Evolutionary conservation across 1,139 yeast species (phyloP).

Genomic region (Yamadazyma taylorii): DNA sequence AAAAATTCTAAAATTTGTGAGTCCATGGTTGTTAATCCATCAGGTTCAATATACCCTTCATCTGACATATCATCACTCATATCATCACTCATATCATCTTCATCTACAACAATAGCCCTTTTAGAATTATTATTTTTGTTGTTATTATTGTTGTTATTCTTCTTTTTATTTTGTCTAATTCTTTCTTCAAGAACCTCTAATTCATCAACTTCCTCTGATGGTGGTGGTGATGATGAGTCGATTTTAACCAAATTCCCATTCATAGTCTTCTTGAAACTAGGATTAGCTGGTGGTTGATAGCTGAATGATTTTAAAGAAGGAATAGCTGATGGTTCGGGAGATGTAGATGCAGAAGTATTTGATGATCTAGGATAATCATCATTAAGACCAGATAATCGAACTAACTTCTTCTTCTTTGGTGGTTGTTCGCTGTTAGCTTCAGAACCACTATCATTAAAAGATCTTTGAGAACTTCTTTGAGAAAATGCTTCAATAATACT

Average conservation of each 20-base stretch:
- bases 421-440: slow-evolving; percentile 15
- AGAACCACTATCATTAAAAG: background rate
- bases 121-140: too few species aligned
- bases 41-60: slow-evolving; percentile 32
- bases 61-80: slow-evolving; percentile 41
- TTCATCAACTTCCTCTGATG: slow-evolving; percentile 25
- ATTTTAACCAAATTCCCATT: slow-evolving; percentile 12
- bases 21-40: slow-evolving; percentile 56
- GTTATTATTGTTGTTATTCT: too few species aligned
- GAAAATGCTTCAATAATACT: slow-evolving; percentile 23
- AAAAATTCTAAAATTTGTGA: slow-evolving; percentile 71
- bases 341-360: slow-evolving; percentile 13
- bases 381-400: slow-evolving; percentile 30
- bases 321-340: slow-evolving; percentile 7
- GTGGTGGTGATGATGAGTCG: slow-evolving; percentile 5
- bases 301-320: slow-evolving; percentile 13
- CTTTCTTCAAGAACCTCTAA: slow-evolving; percentile 41
- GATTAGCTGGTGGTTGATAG: slow-evolving; percentile 5
- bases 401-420: slow-evolving; percentile 36
- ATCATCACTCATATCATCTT: slow-evolving; percentile 32
- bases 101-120: slow-evolving; percentile 14
- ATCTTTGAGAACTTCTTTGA: background rate
- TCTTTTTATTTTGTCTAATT: slow-evolving; percentile 33
- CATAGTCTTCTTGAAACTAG: slow-evolving; percentile 12
- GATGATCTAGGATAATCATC: slow-evolving; percentile 12